A percentile compares a stretch with the other conserved stretches of the same genome.
Conservation (phyloP, 2,329 filamentous ascomycete species). For the Bisporella sp. region DNA sequence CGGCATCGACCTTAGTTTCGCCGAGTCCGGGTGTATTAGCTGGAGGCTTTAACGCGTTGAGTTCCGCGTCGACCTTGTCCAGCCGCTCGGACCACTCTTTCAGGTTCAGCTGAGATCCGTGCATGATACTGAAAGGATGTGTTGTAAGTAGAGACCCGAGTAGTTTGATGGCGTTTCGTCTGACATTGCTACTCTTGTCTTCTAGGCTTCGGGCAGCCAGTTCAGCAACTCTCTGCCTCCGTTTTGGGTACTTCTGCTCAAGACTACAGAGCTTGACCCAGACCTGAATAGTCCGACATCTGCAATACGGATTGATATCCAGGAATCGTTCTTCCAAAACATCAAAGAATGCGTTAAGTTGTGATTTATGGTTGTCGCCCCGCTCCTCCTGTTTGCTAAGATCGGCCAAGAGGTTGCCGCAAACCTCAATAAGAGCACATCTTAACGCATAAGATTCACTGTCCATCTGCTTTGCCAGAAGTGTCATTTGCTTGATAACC, state of each 20-base stretch:
- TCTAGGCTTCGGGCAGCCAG: slow-evolving; percentile 83
- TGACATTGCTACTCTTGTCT: slow-evolving; percentile 97
- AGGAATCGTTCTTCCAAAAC: slow-evolving; percentile 93
- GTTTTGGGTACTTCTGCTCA: slow-evolving; percentile 93
- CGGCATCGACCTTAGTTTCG: slow-evolving; percentile 64
- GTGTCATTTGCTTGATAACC: slow-evolving; percentile 96
- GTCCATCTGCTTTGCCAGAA: slow-evolving; percentile 89
- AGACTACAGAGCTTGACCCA: slow-evolving; percentile 87
- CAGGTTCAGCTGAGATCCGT: slow-evolving; percentile 76
- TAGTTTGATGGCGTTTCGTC: slow-evolving; percentile 90
- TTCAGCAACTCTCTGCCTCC: slow-evolving; percentile 80
- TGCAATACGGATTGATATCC: slow-evolving; percentile 93
- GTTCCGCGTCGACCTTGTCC: slow-evolving; percentile 74
- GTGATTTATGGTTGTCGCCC: slow-evolving; percentile 86
- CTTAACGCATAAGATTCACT: slow-evolving; percentile 95
- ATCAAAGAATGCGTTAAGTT: slow-evolving; percentile 95
- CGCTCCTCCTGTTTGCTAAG: slow-evolving; percentile 87
- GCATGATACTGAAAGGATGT: slow-evolving; percentile 88
- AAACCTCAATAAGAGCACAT: slow-evolving; percentile 92
- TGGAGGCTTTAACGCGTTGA: slow-evolving; percentile 76
- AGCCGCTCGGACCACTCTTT: slow-evolving; percentile 82
- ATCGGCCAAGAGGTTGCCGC: slow-evolving; percentile 88
- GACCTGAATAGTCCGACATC: slow-evolving; percentile 86
- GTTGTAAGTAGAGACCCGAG: slow-evolving; percentile 84
- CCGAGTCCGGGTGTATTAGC: slow-evolving; percentile 65